Evolutionary conservation across 371 early-diverging fungal species (phyloP).

Genomic region (Apophysomyces trapeziformis): DNA sequence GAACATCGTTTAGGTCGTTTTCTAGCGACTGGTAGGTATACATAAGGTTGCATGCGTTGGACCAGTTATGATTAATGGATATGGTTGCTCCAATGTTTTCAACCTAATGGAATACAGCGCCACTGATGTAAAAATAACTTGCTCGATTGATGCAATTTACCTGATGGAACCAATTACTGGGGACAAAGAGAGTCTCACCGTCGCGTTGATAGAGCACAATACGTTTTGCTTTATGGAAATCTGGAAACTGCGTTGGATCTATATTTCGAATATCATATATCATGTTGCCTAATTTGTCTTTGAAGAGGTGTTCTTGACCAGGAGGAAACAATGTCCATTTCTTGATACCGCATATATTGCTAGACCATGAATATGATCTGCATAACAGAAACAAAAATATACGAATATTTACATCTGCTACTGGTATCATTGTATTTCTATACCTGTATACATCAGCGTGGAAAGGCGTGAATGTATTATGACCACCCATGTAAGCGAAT

Average conservation of each 20-base stretch:
- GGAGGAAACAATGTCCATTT: conserved; percentile 75
- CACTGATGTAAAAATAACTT: too few species aligned
- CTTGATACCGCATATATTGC: conserved; percentile 76
- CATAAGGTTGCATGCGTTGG: conserved; percentile 61
- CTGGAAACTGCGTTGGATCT: conserved; percentile 53
- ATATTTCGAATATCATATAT: conserved; percentile 66
- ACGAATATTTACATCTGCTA: not conserved
- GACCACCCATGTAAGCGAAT: conserved; percentile 74
- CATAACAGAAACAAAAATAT: not conserved
- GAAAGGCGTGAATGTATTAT: conserved; percentile 77
- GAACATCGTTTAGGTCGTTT: conserved; percentile 55
- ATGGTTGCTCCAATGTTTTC: conserved; percentile 74
- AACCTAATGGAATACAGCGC: conserved; percentile 26
- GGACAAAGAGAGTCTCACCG: conserved; percentile 76
- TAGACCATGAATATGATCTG: conserved; percentile 80
- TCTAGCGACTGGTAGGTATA: conserved; percentile 50
- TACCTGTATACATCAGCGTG: conserved; percentile 78
- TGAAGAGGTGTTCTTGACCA: conserved; percentile 56
- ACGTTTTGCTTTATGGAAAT: conserved; percentile 51
- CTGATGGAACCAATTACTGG: conserved; percentile 81
- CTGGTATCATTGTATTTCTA: not conserved
- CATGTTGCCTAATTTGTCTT: conserved; percentile 48
- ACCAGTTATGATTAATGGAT: conserved; percentile 82
- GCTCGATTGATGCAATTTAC: conserved; percentile 11
- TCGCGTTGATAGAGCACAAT: conserved; percentile 61